A percentile compares a stretch with the other conserved stretches of the same genome.
Evolutionary conservation across 805 yeast species (phyloP).

Genomic region (Hanseniaspora lindneri): DNA sequence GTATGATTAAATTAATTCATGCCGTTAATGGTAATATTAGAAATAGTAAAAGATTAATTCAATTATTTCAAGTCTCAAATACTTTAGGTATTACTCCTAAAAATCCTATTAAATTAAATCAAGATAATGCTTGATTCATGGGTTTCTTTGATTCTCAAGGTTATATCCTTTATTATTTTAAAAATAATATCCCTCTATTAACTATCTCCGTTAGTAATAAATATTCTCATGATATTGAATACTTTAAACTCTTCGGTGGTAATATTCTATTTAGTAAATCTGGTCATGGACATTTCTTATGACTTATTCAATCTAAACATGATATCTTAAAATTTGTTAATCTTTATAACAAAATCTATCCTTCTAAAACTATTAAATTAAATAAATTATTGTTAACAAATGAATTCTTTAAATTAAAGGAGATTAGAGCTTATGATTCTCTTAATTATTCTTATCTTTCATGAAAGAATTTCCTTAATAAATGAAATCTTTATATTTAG

Average conservation of each 20-base stretch:
- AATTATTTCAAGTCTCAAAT: not conserved
- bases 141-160: not conserved
- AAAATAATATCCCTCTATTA: not conserved
- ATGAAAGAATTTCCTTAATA: not conserved
- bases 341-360: not conserved
- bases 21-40: slow-evolving; percentile 13
- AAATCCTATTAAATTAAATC: not conserved
- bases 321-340: not conserved
- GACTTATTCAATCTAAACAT: not conserved
- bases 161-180: not conserved
- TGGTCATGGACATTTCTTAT: not conserved
- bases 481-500: not conserved
- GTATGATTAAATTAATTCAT: slow-evolving; percentile 11
- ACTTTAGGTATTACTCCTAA: too few species aligned
- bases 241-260: not conserved
- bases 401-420: not conserved
- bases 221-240: not conserved
- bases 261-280: not conserved
- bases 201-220: not conserved
- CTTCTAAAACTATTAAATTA: not conserved
- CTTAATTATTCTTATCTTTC: not conserved
- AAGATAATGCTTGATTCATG: slow-evolving; percentile 5
- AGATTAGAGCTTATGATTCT: not conserved
- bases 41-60: slow-evolving; percentile 11
- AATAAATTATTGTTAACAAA: not conserved